Conservation (phyloP, 345 rosid genomes). For the Syzygium grande region DNA sequence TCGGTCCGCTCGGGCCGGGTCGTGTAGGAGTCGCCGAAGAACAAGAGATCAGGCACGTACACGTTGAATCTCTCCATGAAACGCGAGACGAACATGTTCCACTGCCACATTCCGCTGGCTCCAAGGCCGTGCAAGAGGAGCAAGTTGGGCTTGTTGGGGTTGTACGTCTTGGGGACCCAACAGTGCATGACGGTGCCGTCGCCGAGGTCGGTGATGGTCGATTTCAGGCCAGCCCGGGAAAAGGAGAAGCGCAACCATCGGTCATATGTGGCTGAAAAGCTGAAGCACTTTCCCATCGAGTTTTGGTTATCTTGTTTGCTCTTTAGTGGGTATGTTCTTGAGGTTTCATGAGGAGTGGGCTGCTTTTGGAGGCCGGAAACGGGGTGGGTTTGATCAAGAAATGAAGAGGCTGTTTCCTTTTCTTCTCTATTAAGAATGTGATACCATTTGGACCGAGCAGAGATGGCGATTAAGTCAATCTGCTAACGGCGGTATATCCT, state of each 20-base stretch:
- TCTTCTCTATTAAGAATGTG: not conserved
- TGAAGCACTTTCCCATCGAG: conserved; percentile 31
- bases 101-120: conserved; percentile 15
- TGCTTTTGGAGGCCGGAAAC: not conserved
- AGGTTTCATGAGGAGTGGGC: not conserved
- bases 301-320: not conserved
- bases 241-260: conserved; percentile 51
- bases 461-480: not conserved
- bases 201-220: conserved; percentile 7
- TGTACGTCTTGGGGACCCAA: conserved; percentile 4
- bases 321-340: not conserved
- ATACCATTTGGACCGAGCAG: not conserved
- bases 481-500: not conserved
- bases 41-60: conserved; percentile 18
- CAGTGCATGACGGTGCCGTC: conserved; percentile 7
- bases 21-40: conserved; percentile 17
- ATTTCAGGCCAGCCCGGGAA: conserved; percentile 45
- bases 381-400: not conserved
- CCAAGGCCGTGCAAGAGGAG: conserved; percentile 18
- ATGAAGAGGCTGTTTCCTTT: not conserved
- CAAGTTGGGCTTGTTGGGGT: not conserved
- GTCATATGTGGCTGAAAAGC: conserved; percentile 57
- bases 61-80: conserved; percentile 4
- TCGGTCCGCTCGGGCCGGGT: conserved; percentile 12
- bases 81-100: conserved; percentile 1